Base-by-base conservation (phyloP, 495 filamentous ascomycete species). In the Trichocladium uniseriatum region DNA sequence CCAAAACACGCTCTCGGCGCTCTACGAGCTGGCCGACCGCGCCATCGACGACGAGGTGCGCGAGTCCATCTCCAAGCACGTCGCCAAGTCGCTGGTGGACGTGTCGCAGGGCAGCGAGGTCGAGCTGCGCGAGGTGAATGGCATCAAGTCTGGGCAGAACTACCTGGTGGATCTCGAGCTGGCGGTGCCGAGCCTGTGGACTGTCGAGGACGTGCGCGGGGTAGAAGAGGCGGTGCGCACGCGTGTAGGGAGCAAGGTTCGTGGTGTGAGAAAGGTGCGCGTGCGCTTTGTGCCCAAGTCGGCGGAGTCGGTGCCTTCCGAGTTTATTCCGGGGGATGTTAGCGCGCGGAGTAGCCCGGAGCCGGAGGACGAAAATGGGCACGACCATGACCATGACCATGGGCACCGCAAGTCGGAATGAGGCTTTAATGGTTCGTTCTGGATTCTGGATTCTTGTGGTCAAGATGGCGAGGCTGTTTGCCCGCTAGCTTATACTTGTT, bases 111-210 rank as follows among this genome's bases (percentile, higher is more conserved):
- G 69, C 9, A 58, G 70, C 15, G 60, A 77, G 53, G 74, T 89
- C 14, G 76, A 84, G 54, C 53, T 78, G 14, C 73, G 80, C 13
- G 83, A 86, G 24, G 78, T 97, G 3, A 82, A 86, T 37, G 92
- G 92, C 45, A 74, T 95, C 60, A 98, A 98, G 63, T 85, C 84
- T 2, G 92, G 92, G 22, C 92, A 95, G 68, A 98, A 95, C 65
- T 95, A 92, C 51, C 71, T 95, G 5, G 80, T 95, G 58, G 90
- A 96, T 55, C 53, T 97, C 22, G 87, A 92, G 58, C 63, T 96
- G 36, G 86, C 79, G 19, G 84, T 91, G 28, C 87, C 89, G 0
- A 75, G 69, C 2, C 64, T 66, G 15, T 89, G 83, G 84, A 80
- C 83, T 0, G 69, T 97, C 7, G 77, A 79, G 49, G 76, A 80